Evolutionary conservation across 2,329 filamentous ascomycete species (phyloP).

Genomic region (Ceratocystis cacaofunesta): DNA sequence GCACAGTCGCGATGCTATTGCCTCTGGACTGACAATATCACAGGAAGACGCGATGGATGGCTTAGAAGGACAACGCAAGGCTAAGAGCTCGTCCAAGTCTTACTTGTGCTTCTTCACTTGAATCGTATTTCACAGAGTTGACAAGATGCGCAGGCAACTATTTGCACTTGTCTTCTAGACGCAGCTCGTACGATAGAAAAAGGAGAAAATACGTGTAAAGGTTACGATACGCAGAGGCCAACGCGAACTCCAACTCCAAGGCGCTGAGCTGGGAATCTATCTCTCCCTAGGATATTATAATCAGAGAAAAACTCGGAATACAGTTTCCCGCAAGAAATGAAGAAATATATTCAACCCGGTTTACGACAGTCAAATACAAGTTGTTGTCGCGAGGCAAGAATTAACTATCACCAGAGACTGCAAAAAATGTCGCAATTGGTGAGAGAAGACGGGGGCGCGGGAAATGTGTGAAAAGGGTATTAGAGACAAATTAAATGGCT

Average conservation of each 20-base stretch:
- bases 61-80: background rate
- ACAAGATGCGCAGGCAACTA: slow-evolving; percentile 3
- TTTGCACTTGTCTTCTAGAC: slow-evolving; percentile 6
- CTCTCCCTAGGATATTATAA: background rate
- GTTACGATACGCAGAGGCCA: slow-evolving; percentile 6
- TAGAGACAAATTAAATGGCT: background rate
- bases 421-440: background rate
- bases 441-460: background rate
- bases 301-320: slow-evolving; percentile 2
- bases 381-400: slow-evolving; percentile 5
- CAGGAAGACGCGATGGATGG: background rate
- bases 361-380: slow-evolving; percentile 5
- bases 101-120: slow-evolving; percentile 4
- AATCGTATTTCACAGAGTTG: slow-evolving; percentile 7
- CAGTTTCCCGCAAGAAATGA: background rate
- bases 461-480: background rate
- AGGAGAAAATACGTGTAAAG: slow-evolving; percentile 4
- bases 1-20: background rate
- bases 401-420: slow-evolving; percentile 2
- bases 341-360: background rate
- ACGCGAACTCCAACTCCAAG: background rate
- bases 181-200: slow-evolving; percentile 4
- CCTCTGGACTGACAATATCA: background rate
- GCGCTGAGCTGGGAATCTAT: background rate
- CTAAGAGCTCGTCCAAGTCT: slow-evolving; percentile 1